These are phyloP conservation scores for Ustilago hordei DNA, from an alignment of 1,284 basidiomycete species.

Conservation along the genomic window DNA sequence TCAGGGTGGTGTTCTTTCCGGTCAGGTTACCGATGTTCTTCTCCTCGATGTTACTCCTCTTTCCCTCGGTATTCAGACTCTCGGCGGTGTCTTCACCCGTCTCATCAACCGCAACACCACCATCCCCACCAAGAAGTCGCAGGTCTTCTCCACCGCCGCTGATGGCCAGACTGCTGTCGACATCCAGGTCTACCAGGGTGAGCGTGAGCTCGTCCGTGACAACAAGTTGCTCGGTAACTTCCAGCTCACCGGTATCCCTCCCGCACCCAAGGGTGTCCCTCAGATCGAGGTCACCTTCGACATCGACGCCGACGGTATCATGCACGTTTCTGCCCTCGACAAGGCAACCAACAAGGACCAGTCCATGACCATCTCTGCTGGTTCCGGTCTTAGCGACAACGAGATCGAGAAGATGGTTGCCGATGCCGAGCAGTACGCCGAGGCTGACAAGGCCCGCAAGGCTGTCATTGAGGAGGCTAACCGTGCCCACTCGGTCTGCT, in stretches of 20 bases:
- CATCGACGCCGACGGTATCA: conserved; percentile 97
- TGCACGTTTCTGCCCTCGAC: conserved; percentile 95
- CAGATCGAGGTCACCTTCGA: conserved; percentile 99
- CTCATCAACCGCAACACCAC: conserved; percentile 89
- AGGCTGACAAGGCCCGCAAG: conserved; percentile 80
- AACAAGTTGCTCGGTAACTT: conserved; percentile 99
- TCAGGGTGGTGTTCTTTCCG: conserved; percentile 93
- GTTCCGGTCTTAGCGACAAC: conserved; percentile 93
- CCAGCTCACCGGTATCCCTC: conserved; percentile 97
- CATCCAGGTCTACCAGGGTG: conserved; percentile 93
- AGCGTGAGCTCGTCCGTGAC: conserved; percentile 95
- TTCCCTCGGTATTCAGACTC: conserved; percentile 94
- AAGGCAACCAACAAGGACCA: conserved; percentile 98
- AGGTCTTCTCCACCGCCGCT: conserved; percentile 95
- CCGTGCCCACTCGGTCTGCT: conserved; percentile 92
- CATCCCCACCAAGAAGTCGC: conserved; percentile 99
- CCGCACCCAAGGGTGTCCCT: conserved; percentile 96
- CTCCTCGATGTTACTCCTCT: conserved; percentile 95
- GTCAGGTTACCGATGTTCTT: conserved; percentile 95
- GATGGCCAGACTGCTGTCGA: conserved; percentile 83
- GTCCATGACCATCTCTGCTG: conserved; percentile 96
- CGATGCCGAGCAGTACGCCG: conserved; percentile 90
- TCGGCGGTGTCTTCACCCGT: conserved; percentile 96
- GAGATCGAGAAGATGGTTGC: conserved; percentile 98
- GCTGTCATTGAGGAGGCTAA: conserved; percentile 95